Percentiles rank a stretch among this genome's conserved stretches.
phyloP scores from a whole-genome alignment of 1,284 basidiomycete species.

The Pseudozyma tsukubaensis region DNA sequence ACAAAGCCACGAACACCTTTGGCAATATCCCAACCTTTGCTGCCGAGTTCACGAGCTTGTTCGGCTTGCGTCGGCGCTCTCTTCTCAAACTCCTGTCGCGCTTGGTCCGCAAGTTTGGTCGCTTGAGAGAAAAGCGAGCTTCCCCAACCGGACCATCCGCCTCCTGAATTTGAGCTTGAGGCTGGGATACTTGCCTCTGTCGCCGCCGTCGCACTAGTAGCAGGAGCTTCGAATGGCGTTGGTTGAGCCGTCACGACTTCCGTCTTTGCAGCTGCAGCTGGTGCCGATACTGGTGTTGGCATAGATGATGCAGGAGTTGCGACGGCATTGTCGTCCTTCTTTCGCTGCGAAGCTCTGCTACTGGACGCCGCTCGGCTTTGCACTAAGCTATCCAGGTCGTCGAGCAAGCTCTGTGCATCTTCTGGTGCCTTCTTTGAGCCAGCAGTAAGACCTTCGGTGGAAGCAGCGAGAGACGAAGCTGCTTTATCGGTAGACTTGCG shows the following conservation, averaged over 20 bases:
- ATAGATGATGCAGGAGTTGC: neutral
- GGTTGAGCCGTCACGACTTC: too few species aligned
- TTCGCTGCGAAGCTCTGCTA: slow-evolving; percentile 34
- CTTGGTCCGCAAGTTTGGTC: slow-evolving; percentile 64
- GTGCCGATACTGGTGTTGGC: slow-evolving; percentile 4
- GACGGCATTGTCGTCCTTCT: slow-evolving; percentile 27
- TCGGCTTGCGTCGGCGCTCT: slow-evolving; percentile 49
- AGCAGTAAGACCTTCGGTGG: slow-evolving; percentile 5
- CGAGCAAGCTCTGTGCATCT: slow-evolving; percentile 66
- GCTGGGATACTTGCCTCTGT: neutral
- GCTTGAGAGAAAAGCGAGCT: slow-evolving; percentile 72
- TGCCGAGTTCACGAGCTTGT: slow-evolving; percentile 41
- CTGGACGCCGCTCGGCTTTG: slow-evolving; percentile 55
- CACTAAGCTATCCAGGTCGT: slow-evolving; percentile 66
- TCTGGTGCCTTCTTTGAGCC: slow-evolving; percentile 35
- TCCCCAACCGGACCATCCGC: slow-evolving; percentile 75
- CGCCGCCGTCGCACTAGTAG: too few species aligned
- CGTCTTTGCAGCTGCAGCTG: neutral
- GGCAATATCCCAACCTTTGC: slow-evolving; percentile 57
- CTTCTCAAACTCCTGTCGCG: slow-evolving; percentile 64
- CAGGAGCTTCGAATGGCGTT: too few species aligned
- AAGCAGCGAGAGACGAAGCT: slow-evolving; percentile 6
- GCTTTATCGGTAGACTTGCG: slow-evolving; percentile 34
- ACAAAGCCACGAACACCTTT: slow-evolving; percentile 61
- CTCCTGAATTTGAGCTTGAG: slow-evolving; percentile 71